Percentiles rank a stretch among this genome's conserved stretches.
Conservation (phyloP, 2,329 filamentous ascomycete genomes). For the Penicillium italicum region DNA sequence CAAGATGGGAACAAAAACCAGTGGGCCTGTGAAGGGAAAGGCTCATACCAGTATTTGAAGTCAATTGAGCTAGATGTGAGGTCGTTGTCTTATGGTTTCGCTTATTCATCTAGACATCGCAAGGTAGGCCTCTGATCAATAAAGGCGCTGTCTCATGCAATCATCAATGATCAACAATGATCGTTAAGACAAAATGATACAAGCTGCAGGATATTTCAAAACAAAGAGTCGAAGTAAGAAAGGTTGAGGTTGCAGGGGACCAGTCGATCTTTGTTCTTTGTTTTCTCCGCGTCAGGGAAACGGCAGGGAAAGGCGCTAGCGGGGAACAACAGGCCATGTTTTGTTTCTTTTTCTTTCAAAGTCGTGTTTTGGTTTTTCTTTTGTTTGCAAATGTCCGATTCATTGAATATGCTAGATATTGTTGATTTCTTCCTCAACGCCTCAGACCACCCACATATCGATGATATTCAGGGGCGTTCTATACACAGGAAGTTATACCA, state of each 20-base stretch:
- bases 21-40: neutral
- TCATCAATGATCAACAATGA: neutral
- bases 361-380: neutral
- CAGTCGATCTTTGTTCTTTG: slow-evolving; percentile 3
- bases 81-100: slow-evolving; percentile 1
- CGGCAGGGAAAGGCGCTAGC: slow-evolving; percentile 1
- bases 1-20: slow-evolving; percentile 3
- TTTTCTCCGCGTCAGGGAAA: slow-evolving; percentile 11
- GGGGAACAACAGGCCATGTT: neutral
- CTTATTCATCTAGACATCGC: slow-evolving; percentile 12
- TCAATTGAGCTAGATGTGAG: neutral
- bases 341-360: neutral
- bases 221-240: neutral
- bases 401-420: neutral
- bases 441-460: slow-evolving; percentile 14
- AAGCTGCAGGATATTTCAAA: neutral
- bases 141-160: slow-evolving; percentile 3
- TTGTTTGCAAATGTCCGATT: neutral
- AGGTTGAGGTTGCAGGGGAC: neutral
- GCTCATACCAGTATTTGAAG: slow-evolving; percentile 6
- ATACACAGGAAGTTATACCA: slow-evolving; percentile 22
- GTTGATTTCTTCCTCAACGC: slow-evolving; percentile 14
- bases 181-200: neutral
- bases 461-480: slow-evolving; percentile 18
- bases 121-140: slow-evolving; percentile 5